A percentile compares a stretch with the other conserved stretches of the same genome.
phyloP scores from a whole-genome alignment of 805 yeast species.

The Teunomyces lycoperdinae region DNA sequence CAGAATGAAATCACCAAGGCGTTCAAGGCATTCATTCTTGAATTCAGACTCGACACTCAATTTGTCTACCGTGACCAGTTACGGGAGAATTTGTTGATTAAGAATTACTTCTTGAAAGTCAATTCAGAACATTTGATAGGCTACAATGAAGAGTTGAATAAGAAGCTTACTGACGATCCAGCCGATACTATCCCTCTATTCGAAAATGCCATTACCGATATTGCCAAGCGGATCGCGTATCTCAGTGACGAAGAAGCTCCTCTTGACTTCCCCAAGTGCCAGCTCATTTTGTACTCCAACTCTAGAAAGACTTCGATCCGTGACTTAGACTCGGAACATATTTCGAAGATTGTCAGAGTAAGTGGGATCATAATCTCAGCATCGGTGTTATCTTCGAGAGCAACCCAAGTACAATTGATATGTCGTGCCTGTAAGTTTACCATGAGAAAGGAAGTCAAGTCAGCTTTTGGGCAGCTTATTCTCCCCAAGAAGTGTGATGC shows the following conservation, averaged over 20 bases:
- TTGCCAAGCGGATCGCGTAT: conserved; percentile 70
- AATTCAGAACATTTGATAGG: conserved; percentile 82
- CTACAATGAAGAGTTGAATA: conserved; percentile 85
- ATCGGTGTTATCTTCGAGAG: conserved; percentile 82
- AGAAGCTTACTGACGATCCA: conserved; percentile 81
- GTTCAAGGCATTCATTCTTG: conserved; percentile 77
- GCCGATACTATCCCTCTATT: conserved; percentile 82
- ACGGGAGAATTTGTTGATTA: conserved; percentile 78
- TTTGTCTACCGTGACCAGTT: conserved; percentile 89
- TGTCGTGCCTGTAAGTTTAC: conserved; percentile 88
- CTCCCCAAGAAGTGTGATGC: conserved; percentile 67
- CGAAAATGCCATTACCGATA: conserved; percentile 79
- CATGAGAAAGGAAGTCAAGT: conserved; percentile 54
- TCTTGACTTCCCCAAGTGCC: conserved; percentile 71
- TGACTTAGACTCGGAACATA: conserved; percentile 80
- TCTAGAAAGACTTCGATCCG: conserved; percentile 74
- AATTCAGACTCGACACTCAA: conserved; percentile 78
- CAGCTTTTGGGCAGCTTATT: conserved; percentile 69
- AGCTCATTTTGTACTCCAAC: conserved; percentile 70
- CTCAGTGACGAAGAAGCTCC: conserved; percentile 52
- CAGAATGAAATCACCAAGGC: conserved; percentile 70
- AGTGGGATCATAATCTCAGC: conserved; percentile 94
- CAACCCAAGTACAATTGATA: conserved; percentile 77
- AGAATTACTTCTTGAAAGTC: conserved; percentile 69
- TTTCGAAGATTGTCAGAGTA: conserved; percentile 83